A percentile compares a stretch with the other conserved stretches of the same genome.
phyloP scores from a whole-genome alignment of 192 early-diverging fungal genomes.

The Backusella sp. region DNA sequence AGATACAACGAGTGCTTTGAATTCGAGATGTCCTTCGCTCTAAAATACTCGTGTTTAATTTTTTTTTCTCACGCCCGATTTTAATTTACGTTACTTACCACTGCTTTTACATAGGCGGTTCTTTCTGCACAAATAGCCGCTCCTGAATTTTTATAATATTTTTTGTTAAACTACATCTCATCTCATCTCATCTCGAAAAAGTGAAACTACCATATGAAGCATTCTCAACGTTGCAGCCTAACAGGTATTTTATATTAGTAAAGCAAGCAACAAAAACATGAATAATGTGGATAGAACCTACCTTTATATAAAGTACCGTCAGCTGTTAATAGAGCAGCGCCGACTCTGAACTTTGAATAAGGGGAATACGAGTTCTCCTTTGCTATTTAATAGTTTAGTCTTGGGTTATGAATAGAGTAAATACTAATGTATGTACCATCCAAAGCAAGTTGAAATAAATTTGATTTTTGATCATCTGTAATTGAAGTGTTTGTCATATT shows the following conservation, averaged over 20 bases:
- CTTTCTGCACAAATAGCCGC: slow-evolving; percentile 91
- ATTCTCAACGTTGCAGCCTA: slow-evolving; percentile 87
- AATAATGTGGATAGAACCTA: background rate
- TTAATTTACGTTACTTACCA: slow-evolving; percentile 49
- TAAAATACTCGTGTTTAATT: slow-evolving; percentile 22
- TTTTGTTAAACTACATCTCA: background rate
- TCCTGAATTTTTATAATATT: slow-evolving; percentile 29
- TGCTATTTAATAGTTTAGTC: slow-evolving; percentile 39
- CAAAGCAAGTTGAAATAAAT: background rate
- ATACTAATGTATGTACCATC: background rate
- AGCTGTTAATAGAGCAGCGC: slow-evolving; percentile 73
- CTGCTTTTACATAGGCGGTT: slow-evolving; percentile 85
- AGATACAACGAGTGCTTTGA: slow-evolving; percentile 76
- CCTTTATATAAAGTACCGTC: slow-evolving; percentile 63
- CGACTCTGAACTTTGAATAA: slow-evolving; percentile 91
- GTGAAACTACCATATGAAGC: slow-evolving; percentile 68
- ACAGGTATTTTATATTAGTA: background rate
- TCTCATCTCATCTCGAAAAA: slow-evolving; percentile 10
- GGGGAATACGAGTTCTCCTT: slow-evolving; percentile 81
- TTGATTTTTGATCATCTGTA: background rate
- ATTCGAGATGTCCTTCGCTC: slow-evolving; percentile 74
- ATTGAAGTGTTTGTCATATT: background rate
- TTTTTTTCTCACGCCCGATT: background rate
- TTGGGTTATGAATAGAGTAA: too few relatives aligned
- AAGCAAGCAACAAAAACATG: background rate